Conservation (phyloP, 225 moss, liverwort and hornwort species). For the Bryoerythrophyllum caledonicum region DNA sequence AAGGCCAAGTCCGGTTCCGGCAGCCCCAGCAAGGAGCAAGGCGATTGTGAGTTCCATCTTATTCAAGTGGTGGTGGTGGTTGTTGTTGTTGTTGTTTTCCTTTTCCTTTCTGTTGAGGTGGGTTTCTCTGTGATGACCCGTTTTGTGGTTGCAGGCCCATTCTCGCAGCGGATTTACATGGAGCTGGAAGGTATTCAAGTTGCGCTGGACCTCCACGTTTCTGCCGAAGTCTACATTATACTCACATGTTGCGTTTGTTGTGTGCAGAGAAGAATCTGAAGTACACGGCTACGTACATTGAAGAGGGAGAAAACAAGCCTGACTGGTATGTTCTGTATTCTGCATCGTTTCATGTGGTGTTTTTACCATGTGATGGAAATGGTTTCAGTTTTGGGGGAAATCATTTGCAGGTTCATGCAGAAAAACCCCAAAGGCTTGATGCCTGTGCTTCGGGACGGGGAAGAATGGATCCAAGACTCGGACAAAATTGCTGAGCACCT, state of each 20-base stretch:
- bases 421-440: slow-evolving; percentile 88
- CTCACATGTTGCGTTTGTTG: background rate
- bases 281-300: slow-evolving; percentile 80
- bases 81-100: too few species aligned
- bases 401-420: slow-evolving; percentile 58
- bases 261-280: slow-evolving; percentile 70
- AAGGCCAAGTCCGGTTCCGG: slow-evolving; percentile 82
- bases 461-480: slow-evolving; percentile 84
- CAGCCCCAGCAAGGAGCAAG: slow-evolving; percentile 76
- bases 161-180: slow-evolving; percentile 81
- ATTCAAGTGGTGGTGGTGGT: background rate
- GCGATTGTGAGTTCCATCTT: slow-evolving; percentile 60
- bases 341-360: too few species aligned
- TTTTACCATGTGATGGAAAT: background rate
- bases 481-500: slow-evolving; percentile 82
- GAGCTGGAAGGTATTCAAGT: slow-evolving; percentile 61
- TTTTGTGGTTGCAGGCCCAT: slow-evolving; percentile 55
- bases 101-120: too few species aligned
- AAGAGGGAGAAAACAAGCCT: slow-evolving; percentile 89
- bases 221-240: background rate
- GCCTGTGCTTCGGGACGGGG: slow-evolving; percentile 82
- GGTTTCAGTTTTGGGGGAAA: background rate
- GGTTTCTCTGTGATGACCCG: background rate
- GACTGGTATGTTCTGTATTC: slow-evolving; percentile 54
- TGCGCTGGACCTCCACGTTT: background rate